phyloP scores from a whole-genome alignment of 1,284 basidiomycete genomes.

The Lentinula novae-zelandiae region DNA sequence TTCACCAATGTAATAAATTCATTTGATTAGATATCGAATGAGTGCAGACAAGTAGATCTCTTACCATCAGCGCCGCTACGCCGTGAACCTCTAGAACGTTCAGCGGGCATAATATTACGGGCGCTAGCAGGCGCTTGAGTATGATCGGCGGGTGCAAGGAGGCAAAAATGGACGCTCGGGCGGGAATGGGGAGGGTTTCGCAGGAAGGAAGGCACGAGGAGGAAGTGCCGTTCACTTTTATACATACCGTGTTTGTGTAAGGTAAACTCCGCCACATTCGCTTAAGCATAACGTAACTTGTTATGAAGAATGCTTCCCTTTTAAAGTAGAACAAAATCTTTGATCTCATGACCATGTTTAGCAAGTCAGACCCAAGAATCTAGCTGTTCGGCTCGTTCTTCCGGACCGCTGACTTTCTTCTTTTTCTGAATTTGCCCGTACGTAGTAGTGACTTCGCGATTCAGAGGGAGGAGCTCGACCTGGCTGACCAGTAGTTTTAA shows the following conservation, averaged over 20 bases:
- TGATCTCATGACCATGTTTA: background rate
- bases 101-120: slow-evolving; percentile 44
- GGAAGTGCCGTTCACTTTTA: slow-evolving; percentile 7
- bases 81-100: slow-evolving; percentile 45
- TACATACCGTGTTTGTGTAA: slow-evolving; percentile 10
- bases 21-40: slow-evolving; percentile 10
- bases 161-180: slow-evolving; percentile 8
- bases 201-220: slow-evolving; percentile 14
- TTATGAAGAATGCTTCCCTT: slow-evolving; percentile 8
- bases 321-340: slow-evolving; percentile 1
- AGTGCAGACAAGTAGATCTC: slow-evolving; percentile 14
- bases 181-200: slow-evolving; percentile 14
- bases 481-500: no score
- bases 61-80: slow-evolving; percentile 41
- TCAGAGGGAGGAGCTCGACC: background rate
- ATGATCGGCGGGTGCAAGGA: slow-evolving; percentile 8
- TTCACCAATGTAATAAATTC: slow-evolving; percentile 1
- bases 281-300: slow-evolving; percentile 7
- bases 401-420: background rate
- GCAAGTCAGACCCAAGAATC: slow-evolving; percentile 2
- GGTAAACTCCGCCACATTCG: slow-evolving; percentile 15
- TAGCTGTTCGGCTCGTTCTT: background rate
- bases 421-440: no score
- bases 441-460: no score
- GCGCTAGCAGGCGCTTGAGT: slow-evolving; percentile 14